Evolutionary conservation across 257 asterid species (phyloP), one percentile per base, ranked within the genome.

Genomic region (Coffea eugenioides): DNA sequence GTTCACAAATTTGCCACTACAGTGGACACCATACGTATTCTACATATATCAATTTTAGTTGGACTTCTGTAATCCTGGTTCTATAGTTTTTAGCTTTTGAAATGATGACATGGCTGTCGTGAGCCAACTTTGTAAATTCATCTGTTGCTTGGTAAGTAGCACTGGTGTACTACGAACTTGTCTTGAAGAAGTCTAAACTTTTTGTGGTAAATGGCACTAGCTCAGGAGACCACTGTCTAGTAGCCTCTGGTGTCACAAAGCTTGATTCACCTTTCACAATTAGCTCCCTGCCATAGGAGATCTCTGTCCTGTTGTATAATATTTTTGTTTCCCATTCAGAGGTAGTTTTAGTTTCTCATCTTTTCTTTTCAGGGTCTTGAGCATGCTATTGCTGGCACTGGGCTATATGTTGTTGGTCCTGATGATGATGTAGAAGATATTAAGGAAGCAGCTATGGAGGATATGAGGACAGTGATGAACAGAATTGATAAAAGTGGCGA

Each of bases 341-440:
- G 20, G 8, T 31, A 71, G 81, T 45, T 76, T 36, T 36, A 52
- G 27, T 70, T 62, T 57, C 70, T 57, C 69, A 45, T 72, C 54
- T 82, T 4, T 83, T 82, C 81, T 72, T 82, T 82, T 69, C 82
- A 94, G 97, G 98, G 97, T 74, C 97, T 94, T 85, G 99, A 96
- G 88, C 99, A 96, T 89, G 93, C 98, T 71, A 92, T 96, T 90
- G 99, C 97, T 48, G 99, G 99, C 74, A 89, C 99, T 66, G 90
- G 95, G 85, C 90, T 96, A 54, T 89, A 96, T 82, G 92, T 96
- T 79, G 98, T 94, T 78, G 97, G 96, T 70, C 94, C 97, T 71
- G 86, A 85, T 84, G 98, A 94, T 82, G 97, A 92, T 81, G 31
- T 96, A 80, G 98, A 94, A 77, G 93, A 84, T 68, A 85, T 92